phyloP scores from a whole-genome alignment of 164 flowering plant genomes.

The Cinnamomum chago region DNA sequence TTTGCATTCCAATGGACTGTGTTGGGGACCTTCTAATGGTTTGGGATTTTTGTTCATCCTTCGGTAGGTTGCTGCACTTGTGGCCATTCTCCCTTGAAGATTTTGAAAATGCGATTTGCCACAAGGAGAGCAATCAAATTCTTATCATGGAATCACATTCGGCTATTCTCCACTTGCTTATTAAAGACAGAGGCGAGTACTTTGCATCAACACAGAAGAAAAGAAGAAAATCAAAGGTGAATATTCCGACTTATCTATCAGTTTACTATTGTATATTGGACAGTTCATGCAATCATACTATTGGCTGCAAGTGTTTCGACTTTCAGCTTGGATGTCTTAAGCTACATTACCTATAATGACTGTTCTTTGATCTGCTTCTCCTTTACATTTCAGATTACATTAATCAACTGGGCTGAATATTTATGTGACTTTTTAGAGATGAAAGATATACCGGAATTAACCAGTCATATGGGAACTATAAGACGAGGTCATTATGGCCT shows the following conservation, averaged over 20 bases:
- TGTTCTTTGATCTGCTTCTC: not conserved
- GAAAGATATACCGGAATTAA: constrained; percentile 43
- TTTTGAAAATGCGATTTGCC: constrained; percentile 83
- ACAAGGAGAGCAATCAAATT: constrained; percentile 57
- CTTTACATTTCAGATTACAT: constrained; percentile 58
- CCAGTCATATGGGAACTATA: constrained; percentile 47
- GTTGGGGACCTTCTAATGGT: constrained; percentile 88
- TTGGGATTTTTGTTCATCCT: constrained; percentile 91
- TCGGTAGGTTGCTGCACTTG: constrained; percentile 60
- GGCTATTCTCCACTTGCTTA: constrained; percentile 62
- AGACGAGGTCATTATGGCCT: constrained; percentile 85
- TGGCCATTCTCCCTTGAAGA: constrained; percentile 83
- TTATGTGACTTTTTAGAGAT: constrained; percentile 82
- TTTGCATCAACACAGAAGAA: constrained; percentile 34
- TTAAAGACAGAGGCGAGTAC: constrained; percentile 56
- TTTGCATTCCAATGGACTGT: constrained; percentile 70
- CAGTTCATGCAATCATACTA: not conserved
- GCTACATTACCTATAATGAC: constrained; percentile 4
- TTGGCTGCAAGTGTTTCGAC: not conserved
- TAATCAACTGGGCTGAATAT: constrained; percentile 73
- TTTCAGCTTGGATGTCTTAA: constrained; percentile 2
- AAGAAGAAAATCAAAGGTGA: constrained; percentile 64
- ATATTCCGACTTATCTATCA: not conserved
- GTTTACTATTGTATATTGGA: not conserved
- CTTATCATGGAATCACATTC: constrained; percentile 73